Conservation (phyloP, 495 filamentous ascomycete genomes). For the Cairneyella variabilis region DNA sequence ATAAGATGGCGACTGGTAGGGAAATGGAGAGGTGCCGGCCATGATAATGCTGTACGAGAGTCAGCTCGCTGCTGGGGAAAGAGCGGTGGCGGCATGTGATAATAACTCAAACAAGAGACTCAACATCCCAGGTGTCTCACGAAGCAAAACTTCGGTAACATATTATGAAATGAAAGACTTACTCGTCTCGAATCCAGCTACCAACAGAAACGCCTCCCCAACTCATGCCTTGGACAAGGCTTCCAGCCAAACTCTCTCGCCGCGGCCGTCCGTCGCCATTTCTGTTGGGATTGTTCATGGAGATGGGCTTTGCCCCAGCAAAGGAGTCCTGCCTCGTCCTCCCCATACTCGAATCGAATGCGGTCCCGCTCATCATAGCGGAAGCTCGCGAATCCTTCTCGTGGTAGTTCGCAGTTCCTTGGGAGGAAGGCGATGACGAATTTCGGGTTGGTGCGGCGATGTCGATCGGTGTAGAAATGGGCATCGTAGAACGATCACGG, state of each 20-base stretch:
- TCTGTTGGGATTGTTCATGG: conserved; percentile 70
- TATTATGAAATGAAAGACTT: conserved; percentile 49
- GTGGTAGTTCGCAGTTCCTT: conserved; percentile 47
- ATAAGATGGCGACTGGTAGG: conserved; percentile 87
- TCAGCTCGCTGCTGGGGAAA: conserved; percentile 20
- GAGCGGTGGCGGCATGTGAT: conserved; percentile 12
- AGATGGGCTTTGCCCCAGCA: conserved; percentile 78
- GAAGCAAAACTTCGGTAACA: background rate
- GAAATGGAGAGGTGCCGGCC: conserved; percentile 91
- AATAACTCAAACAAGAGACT: background rate
- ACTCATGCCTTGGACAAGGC: conserved; percentile 90
- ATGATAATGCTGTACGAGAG: conserved; percentile 75
- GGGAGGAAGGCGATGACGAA: conserved; percentile 53
- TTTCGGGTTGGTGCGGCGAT: conserved; percentile 56
- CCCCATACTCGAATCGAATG: conserved; percentile 49
- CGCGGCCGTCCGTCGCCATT: conserved; percentile 61
- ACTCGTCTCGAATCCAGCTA: conserved; percentile 98
- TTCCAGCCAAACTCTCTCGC: conserved; percentile 81
- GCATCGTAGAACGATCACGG: conserved; percentile 16
- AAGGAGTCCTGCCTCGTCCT: conserved; percentile 67
- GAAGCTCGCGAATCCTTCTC: conserved; percentile 31
- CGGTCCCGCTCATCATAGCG: conserved; percentile 58
- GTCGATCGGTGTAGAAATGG: conserved; percentile 51
- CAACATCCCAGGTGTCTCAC: background rate
- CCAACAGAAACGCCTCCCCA: conserved; percentile 96